Evolutionary conservation across 257 asterid species (phyloP).

Genomic region (Leptodermis oblonga): DNA sequence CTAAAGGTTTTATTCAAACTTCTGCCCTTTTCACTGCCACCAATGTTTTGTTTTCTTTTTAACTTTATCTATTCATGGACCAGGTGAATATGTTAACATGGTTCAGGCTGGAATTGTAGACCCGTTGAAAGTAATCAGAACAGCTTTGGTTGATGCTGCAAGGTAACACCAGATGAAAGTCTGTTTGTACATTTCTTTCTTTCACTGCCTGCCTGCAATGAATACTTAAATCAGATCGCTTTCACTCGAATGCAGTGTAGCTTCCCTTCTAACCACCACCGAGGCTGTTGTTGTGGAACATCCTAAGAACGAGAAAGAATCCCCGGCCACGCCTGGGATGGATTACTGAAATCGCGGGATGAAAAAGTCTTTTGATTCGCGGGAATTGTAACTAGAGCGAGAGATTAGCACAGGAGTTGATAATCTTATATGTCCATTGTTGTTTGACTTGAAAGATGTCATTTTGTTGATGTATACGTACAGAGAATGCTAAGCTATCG

Average conservation of each 20-base stretch:
- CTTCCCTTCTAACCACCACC: slow-evolving; percentile 49
- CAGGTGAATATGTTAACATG: slow-evolving; percentile 94
- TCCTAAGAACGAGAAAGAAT: slow-evolving; percentile 35
- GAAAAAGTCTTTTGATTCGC: not conserved
- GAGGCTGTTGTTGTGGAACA: slow-evolving; percentile 55
- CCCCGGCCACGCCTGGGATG: slow-evolving; percentile 37
- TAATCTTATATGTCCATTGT: not conserved
- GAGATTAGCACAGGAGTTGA: not conserved
- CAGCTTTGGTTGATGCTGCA: slow-evolving; percentile 94
- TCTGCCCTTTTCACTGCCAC: not conserved
- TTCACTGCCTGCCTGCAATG: too few relatives aligned
- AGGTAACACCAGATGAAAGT: slow-evolving; percentile 41
- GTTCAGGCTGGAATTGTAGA: slow-evolving; percentile 81
- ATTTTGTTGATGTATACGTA: not conserved
- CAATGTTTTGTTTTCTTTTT: not conserved
- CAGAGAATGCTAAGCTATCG: not conserved
- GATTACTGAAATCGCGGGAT: slow-evolving; percentile 13
- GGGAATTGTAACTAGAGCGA: not conserved
- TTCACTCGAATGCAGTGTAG: slow-evolving; percentile 26
- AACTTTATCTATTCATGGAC: too few relatives aligned
- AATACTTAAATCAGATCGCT: too few relatives aligned
- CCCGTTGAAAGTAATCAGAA: slow-evolving; percentile 84
- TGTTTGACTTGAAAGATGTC: not conserved
- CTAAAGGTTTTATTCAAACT: slow-evolving; percentile 52
- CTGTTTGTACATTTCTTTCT: too few relatives aligned